A percentile compares a stretch with the other conserved stretches of the same genome.
phyloP scores from a whole-genome alignment of 768 basidiomycete genomes.

The Lactarius indigo region DNA sequence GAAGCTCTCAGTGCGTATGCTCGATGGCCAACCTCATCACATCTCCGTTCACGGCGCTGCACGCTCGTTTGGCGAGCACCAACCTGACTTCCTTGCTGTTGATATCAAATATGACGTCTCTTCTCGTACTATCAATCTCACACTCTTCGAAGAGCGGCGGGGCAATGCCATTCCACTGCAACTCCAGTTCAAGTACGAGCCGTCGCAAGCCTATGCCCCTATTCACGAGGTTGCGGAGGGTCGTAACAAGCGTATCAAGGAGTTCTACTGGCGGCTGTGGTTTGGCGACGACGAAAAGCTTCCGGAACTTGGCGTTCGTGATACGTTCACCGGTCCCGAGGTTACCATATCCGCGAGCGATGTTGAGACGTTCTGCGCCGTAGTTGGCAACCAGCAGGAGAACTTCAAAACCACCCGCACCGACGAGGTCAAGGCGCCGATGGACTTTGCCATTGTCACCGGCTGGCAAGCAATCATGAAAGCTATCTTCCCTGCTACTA shows the following conservation, averaged over 20 bases:
- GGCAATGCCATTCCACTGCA: conserved; percentile 73
- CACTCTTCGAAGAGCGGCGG: conserved; percentile 79
- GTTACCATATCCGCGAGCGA: conserved; percentile 72
- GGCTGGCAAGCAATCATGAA: conserved; percentile 99
- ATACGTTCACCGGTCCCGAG: conserved; percentile 83
- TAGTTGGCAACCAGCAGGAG: conserved; percentile 92
- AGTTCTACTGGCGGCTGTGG: conserved; percentile 99
- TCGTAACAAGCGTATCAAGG: conserved; percentile 88
- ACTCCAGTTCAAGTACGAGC: conserved; percentile 83
- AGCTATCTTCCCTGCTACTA: conserved; percentile 87
- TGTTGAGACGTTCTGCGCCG: conserved; percentile 86
- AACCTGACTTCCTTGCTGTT: conserved; percentile 75
- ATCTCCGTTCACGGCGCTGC: conserved; percentile 72
- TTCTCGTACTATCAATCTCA: conserved; percentile 60
- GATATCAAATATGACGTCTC: conserved; percentile 59
- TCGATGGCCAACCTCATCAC: conserved; percentile 48
- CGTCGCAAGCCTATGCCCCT: conserved; percentile 83
- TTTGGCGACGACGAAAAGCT: conserved; percentile 82
- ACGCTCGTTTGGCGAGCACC: conserved; percentile 74
- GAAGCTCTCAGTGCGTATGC: conserved; percentile 57
- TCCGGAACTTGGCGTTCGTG: conserved; percentile 74
- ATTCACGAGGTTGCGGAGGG: conserved; percentile 85
- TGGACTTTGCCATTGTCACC: conserved; percentile 98
- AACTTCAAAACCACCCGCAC: conserved; percentile 79
- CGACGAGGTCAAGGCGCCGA: conserved; percentile 77